Base-by-base conservation (phyloP, 2,329 filamentous ascomycete species). In the Leptographium lundbergii region DNA sequence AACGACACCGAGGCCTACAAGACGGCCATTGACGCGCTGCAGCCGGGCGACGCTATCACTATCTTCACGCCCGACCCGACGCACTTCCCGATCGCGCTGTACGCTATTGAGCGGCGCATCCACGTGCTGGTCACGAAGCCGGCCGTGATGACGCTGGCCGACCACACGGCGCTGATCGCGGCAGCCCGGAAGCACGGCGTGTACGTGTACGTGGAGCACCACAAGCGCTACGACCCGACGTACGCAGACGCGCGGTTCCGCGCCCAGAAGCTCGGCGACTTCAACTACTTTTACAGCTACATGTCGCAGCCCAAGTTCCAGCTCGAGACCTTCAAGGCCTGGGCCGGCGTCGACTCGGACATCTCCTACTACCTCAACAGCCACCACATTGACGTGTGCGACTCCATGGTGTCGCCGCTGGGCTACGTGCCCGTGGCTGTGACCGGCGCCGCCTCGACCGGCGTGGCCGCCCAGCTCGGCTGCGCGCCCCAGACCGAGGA, bases 271-370 rank as follows among this genome's bases (percentile, higher is more conserved):
- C 77, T 96, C 9, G 91, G 91, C 64, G 90, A 96, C 74, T 96
- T 96, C 83, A 96, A 95, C 78, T 96, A 96, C 79, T 96, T 95
- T 72, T 96, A 96, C 80, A 87, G 83, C 66, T 96, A 96, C 81
- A 95, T 96, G 91, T 89, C 85, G 56, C 91, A 96, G 77, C 88
- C 87, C 61, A 95, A 95, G 75, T 89, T 81, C 56, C 91, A 95
- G 75, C 81, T 96, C 54, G 88, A 95, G 77, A 96, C 91, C 0
- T 96, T 96, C 84, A 91, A 90, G 73, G 87, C 90, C 3, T 96
- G 91, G 91, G 91, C 91, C 0, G 91, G 91, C 63, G 84, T 86
- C 67, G 91, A 96, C 66, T 91, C 87, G 34, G 92, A 96, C 72
- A 96, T 96, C 67, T 91, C 87, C 11, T 96, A 96, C 77, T 96